Percentiles rank a stretch among this genome's conserved stretches.
Conservation (phyloP, 2,329 filamentous ascomycete genomes). For the Fusarium xyrophilum region DNA sequence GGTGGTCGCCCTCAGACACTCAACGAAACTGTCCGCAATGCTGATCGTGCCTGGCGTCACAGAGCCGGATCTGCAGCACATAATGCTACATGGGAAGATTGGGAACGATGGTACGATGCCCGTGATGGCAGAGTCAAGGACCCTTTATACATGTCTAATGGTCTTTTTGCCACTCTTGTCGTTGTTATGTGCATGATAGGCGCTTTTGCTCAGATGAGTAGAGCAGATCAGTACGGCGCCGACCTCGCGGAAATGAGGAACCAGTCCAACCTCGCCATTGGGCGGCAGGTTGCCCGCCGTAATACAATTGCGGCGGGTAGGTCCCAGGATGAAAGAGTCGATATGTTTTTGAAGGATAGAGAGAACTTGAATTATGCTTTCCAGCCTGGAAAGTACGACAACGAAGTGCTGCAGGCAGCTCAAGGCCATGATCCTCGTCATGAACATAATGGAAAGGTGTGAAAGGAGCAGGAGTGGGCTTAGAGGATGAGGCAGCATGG, state of each 20-base stretch:
- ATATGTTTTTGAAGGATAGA: conserved; percentile 77
- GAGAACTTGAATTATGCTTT: conserved; percentile 56
- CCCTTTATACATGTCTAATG: conserved; percentile 76
- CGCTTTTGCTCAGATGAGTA: conserved; percentile 73
- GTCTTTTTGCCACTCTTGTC: conserved; percentile 74
- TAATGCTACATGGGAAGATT: conserved; percentile 98
- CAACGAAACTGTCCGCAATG: conserved; percentile 46
- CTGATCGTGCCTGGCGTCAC: conserved; percentile 58
- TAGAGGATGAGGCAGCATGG: conserved; percentile 1
- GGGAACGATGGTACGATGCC: conserved; percentile 79
- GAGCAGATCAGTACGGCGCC: conserved; percentile 68
- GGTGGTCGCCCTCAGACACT: conserved; percentile 62
- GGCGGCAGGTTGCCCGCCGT: conserved; percentile 62
- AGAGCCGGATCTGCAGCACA: conserved; percentile 57
- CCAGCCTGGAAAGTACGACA: conserved; percentile 43
- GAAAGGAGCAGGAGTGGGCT: not conserved
- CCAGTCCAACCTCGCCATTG: conserved; percentile 70
- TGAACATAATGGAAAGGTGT: conserved; percentile 3
- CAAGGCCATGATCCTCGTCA: conserved; percentile 1
- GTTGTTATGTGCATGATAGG: conserved; percentile 73
- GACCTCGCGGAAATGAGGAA: conserved; percentile 71
- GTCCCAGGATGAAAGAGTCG: conserved; percentile 71
- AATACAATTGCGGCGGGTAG: conserved; percentile 60
- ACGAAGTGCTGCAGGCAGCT: conserved; percentile 13
- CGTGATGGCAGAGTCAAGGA: conserved; percentile 54